Conservation (phyloP, 805 yeast species). For the Komagataella ulmi region DNA sequence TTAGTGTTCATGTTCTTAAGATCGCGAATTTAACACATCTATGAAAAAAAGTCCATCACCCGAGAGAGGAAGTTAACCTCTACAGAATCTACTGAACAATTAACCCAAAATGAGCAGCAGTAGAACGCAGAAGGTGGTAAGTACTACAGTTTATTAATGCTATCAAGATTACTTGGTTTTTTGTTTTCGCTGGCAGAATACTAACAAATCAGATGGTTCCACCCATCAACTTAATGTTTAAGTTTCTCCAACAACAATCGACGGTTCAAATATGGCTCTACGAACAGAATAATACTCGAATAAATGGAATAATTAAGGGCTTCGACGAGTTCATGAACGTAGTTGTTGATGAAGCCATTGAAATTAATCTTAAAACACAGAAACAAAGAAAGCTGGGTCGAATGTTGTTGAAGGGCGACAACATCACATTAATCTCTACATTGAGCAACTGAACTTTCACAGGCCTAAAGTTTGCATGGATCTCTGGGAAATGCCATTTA, state of each 20-base stretch:
- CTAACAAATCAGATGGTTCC: conserved; percentile 42
- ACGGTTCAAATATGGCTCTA: conserved; percentile 78
- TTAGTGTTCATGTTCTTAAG: neutral
- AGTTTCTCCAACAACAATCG: conserved; percentile 71
- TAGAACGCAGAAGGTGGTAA: conserved; percentile 30
- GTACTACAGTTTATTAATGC: conserved; percentile 5
- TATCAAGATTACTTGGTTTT: neutral
- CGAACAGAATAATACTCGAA: conserved; percentile 66
- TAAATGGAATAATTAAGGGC: conserved; percentile 79
- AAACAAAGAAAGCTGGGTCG: conserved; percentile 50
- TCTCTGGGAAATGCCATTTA: neutral
- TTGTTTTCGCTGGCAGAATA: neutral
- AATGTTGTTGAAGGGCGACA: conserved; percentile 84
- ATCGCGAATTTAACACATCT: neutral
- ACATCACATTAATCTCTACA: conserved; percentile 60
- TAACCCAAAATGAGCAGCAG: conserved; percentile 21
- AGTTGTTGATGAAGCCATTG: conserved; percentile 47
- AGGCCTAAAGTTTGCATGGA: neutral
- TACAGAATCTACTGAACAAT: neutral
- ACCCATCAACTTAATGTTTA: conserved; percentile 85
- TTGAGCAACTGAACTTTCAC: neutral
- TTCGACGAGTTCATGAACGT: conserved; percentile 96
- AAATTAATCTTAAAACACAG: conserved; percentile 39
- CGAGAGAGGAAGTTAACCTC: neutral
- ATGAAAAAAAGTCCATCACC: neutral